Base-by-base conservation (phyloP, 768 basidiomycete genomes). In the Rhodotorula kratochvilovae region DNA sequence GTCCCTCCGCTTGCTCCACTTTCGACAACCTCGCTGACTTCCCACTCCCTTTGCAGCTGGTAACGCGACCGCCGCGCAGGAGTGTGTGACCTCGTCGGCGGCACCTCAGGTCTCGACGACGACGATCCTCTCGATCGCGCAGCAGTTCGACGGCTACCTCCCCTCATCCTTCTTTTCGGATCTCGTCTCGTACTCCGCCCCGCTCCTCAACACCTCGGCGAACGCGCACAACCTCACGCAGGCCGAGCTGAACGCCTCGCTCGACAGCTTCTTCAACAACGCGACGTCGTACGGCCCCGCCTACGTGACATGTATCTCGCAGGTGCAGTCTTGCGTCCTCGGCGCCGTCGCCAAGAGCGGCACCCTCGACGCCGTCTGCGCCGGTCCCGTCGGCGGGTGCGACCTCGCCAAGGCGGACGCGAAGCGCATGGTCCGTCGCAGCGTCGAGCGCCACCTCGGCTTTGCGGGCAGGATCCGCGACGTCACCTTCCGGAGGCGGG, bases 181-280 rank as follows among this genome's bases (percentile, higher is more conserved):
- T 60, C 74, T 77, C 67, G 68, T 72, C 67, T 61, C 68, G 59
- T 71, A 65, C 62, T 71, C 72, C 39, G 12, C 66, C 31, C 35
- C 67, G 1, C 50, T 68, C 36, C 59, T 74, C 53, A 63, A 58
- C 66, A 36, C 55, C n/a, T 43, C 69, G 23, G 1, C 61, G 31
- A 70, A 70, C 68, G 39, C 68, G 3, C 59, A 63, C 62, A 68
- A 66, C 54, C 61, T 66, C n/a, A 68, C 67, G 45, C 66, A 73
- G 54, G 65, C 72, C 36, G 33, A 71, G 33, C 33, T 77, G 35
- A 65, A 61, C 51, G n/a, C 63, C 3, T 58, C 59, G 13, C 61
- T 77, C 56, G 72, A 73, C 23, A 45, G 59, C 16, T 73, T 60
- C 70, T 77, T 77, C 74, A 75, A 77, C 73, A 77, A 75, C 56